phyloP scores from a whole-genome alignment of 1,284 basidiomycete species.

The Cystobasidiaceae sp. region DNA sequence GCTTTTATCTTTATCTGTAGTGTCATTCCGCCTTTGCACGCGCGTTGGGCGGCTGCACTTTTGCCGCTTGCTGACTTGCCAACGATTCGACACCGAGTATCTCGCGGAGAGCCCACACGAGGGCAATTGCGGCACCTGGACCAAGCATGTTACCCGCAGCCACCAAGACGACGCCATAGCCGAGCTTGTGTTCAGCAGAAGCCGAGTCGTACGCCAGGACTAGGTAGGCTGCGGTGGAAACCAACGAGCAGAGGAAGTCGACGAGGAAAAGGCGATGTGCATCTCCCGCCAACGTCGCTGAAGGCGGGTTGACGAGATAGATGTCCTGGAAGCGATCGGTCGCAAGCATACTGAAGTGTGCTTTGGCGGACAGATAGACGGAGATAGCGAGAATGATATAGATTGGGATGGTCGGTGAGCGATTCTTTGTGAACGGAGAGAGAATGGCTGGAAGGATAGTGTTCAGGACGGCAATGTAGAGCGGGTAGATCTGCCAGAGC shows the following conservation, averaged over 20 bases:
- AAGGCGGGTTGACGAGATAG: neutral
- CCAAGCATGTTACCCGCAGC: conserved; percentile 4
- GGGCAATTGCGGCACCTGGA: conserved; percentile 3
- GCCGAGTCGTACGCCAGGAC: conserved; percentile 4
- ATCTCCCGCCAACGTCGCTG: neutral
- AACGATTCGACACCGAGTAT: conserved; percentile 3
- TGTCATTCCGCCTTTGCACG: neutral
- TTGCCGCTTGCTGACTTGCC: neutral
- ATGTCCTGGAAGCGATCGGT: conserved; percentile 23
- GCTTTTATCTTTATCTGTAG: neutral
- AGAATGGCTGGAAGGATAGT: conserved; percentile 11
- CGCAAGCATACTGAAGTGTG: conserved; percentile 22
- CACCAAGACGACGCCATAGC: neutral
- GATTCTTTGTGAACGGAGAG: conserved; percentile 5
- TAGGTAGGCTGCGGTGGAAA: conserved; percentile 1
- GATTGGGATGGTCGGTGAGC: conserved; percentile 2
- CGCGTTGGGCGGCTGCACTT: neutral
- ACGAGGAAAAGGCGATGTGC: conserved; percentile 26
- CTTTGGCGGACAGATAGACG: conserved; percentile 19
- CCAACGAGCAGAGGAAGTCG: conserved; percentile 20
- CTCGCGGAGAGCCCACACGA: conserved; percentile 22
- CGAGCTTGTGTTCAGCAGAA: conserved; percentile 13
- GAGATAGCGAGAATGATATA: conserved; percentile 6
- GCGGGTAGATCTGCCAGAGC: conserved; percentile 26
- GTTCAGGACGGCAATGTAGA: conserved; percentile 2